Conservation (phyloP, 1,284 basidiomycete genomes). For the Bondarzewia mesenterica region DNA sequence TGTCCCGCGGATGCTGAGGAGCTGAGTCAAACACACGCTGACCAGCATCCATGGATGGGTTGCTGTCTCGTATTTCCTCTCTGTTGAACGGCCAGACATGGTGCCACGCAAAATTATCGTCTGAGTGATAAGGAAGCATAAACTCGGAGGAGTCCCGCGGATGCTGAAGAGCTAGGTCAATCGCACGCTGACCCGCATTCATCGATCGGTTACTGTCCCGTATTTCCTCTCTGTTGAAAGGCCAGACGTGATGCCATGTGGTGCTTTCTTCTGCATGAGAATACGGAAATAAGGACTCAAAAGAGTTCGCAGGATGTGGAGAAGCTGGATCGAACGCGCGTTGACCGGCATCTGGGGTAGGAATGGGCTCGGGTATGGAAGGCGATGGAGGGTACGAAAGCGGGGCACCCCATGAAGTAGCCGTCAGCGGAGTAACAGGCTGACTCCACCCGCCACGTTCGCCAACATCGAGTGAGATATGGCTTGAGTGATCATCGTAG, state of each 20-base stretch:
- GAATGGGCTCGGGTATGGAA: constrained; percentile 26
- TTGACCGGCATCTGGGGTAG: constrained; percentile 8
- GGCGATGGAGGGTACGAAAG: constrained; percentile 12
- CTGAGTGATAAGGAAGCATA: constrained; percentile 22
- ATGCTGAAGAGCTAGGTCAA: neutral
- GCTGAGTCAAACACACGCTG: too few relatives aligned
- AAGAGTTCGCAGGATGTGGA: neutral
- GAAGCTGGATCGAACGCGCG: constrained; percentile 1
- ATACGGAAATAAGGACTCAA: constrained; percentile 22
- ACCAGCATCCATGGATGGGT: too few relatives aligned
- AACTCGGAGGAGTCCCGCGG: constrained; percentile 6
- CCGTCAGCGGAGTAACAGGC: constrained; percentile 19
- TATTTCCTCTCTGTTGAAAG: too few relatives aligned
- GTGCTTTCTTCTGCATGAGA: constrained; percentile 5
- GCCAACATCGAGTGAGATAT: constrained; percentile 25
- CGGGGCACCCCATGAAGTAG: constrained; percentile 12
- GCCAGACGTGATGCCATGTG: constrained; percentile 16
- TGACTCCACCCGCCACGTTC: constrained; percentile 16
- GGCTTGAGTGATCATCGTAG: constrained; percentile 17
- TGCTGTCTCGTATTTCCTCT: too few relatives aligned
- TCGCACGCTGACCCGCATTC: constrained; percentile 5
- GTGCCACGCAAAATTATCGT: constrained; percentile 8
- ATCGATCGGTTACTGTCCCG: too few relatives aligned
- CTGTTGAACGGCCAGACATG: constrained; percentile 18
- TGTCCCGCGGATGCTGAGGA: neutral